Evolutionary conservation across 495 filamentous ascomycete genomes (phyloP).

Genomic region (Polyplosphaeria fusca): DNA sequence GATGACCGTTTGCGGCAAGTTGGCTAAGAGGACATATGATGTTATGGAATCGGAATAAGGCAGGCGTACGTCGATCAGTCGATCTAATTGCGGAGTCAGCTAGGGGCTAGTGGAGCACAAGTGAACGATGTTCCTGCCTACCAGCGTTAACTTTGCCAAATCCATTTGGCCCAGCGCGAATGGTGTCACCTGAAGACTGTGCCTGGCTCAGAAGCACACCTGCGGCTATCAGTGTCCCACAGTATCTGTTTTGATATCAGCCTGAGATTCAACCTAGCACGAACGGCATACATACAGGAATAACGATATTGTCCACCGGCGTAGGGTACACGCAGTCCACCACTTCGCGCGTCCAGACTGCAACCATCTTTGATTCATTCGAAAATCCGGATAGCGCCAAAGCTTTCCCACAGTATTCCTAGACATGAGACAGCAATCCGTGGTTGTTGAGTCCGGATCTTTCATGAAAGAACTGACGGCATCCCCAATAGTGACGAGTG

Average conservation of each 20-base stretch:
- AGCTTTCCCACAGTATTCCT: neutral
- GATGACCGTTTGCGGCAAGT: neutral
- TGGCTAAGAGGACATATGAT: neutral
- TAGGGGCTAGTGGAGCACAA: neutral
- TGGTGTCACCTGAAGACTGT: neutral
- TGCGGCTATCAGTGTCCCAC: too few relatives aligned
- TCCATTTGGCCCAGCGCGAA: neutral
- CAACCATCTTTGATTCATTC: too few relatives aligned
- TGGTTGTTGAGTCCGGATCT: neutral
- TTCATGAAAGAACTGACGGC: neutral
- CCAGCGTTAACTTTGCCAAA: neutral
- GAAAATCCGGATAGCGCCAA: too few relatives aligned
- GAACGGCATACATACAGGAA: neutral
- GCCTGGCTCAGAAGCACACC: neutral
- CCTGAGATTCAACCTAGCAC: neutral
- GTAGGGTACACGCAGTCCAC: neutral
- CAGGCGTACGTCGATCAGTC: slow-evolving; percentile 1
- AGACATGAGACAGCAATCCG: neutral
- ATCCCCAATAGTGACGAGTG: neutral
- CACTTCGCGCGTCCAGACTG: neutral
- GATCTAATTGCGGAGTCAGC: neutral
- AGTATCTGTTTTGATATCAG: too few relatives aligned
- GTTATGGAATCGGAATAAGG: neutral
- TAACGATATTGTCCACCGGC: neutral
- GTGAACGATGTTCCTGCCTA: neutral